A percentile compares a stretch with the other conserved stretches of the same genome.
phyloP scores from a whole-genome alignment of 371 early-diverging fungal species.

The Funneliformis caledonium region DNA sequence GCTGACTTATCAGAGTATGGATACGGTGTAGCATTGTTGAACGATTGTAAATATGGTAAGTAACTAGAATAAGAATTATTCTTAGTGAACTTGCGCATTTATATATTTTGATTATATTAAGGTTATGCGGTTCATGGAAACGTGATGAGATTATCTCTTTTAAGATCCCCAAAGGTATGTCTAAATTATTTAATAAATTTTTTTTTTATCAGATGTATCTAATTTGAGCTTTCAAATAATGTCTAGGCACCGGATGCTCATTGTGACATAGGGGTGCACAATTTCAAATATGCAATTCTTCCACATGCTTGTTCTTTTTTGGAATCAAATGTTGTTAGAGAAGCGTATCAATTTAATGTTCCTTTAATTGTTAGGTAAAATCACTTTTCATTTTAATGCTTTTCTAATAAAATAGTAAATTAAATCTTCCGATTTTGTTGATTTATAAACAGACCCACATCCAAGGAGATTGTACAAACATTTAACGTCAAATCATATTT shows the following conservation, averaged over 20 bases:
- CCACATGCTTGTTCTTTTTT: constrained; percentile 84
- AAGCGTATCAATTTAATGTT: constrained; percentile 88
- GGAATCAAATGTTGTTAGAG: constrained; percentile 80
- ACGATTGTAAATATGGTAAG: constrained; percentile 88
- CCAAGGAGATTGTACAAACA: constrained; percentile 28
- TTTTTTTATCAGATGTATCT: neutral
- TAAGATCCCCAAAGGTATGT: constrained; percentile 82
- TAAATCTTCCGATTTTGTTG: neutral
- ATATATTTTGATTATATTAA: constrained; percentile 25
- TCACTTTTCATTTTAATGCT: neutral
- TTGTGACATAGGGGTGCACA: constrained; percentile 74
- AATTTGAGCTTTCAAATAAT: neutral
- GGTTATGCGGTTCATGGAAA: constrained; percentile 81
- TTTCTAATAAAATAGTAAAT: neutral
- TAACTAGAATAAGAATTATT: neutral
- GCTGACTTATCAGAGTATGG: constrained; percentile 93
- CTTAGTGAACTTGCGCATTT: neutral
- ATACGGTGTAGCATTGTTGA: constrained; percentile 93
- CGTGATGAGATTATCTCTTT: constrained; percentile 80
- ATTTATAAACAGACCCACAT: neutral
- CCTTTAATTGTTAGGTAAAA: constrained; percentile 70
- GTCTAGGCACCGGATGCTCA: constrained; percentile 57
- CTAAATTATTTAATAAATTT: neutral
- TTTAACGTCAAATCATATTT: constrained; percentile 53
- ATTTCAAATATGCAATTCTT: constrained; percentile 88